Conservation (phyloP, 345 rosid species). For the Corchorus capsularis region DNA sequence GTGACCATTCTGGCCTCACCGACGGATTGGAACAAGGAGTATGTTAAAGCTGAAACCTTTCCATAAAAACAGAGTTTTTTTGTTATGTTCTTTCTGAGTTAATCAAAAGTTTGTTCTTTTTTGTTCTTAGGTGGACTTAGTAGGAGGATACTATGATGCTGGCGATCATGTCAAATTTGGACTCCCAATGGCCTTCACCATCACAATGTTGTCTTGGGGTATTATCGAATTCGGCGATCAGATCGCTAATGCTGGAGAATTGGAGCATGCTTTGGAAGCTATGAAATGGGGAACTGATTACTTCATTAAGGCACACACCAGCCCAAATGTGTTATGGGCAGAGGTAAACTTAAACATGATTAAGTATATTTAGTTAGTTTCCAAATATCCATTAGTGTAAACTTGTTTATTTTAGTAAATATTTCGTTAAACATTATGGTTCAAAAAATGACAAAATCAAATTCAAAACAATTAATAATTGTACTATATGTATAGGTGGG, state of each 20-base stretch:
- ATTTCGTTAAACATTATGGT: too few relatives aligned
- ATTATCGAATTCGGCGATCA: slow-evolving; percentile 67
- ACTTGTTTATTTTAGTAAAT: too few relatives aligned
- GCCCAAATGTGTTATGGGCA: slow-evolving; percentile 82
- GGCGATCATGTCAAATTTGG: slow-evolving; percentile 97
- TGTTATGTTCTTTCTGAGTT: neutral
- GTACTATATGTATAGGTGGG: slow-evolving; percentile 68
- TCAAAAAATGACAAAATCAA: neutral
- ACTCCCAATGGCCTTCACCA: slow-evolving; percentile 94
- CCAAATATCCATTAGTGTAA: too few relatives aligned
- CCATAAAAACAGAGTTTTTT: neutral
- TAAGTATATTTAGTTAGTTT: too few relatives aligned
- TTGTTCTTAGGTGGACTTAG: slow-evolving; percentile 73
- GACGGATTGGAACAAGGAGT: slow-evolving; percentile 97
- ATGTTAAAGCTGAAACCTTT: slow-evolving; percentile 22
- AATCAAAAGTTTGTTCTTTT: neutral
- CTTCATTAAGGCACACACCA: slow-evolving; percentile 89
- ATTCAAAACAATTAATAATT: too few relatives aligned
- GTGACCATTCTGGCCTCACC: slow-evolving; percentile 89
- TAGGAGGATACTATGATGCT: slow-evolving; percentile 95
- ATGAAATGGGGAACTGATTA: slow-evolving; percentile 97
- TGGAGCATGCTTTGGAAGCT: slow-evolving; percentile 76
- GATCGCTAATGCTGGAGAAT: slow-evolving; percentile 66
- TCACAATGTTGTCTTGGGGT: slow-evolving; percentile 93
- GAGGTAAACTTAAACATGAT: slow-evolving; percentile 41